These are phyloP conservation scores for Penstemon barbatus DNA, from an alignment of 257 asterid species.

Conservation along the genomic window DNA sequence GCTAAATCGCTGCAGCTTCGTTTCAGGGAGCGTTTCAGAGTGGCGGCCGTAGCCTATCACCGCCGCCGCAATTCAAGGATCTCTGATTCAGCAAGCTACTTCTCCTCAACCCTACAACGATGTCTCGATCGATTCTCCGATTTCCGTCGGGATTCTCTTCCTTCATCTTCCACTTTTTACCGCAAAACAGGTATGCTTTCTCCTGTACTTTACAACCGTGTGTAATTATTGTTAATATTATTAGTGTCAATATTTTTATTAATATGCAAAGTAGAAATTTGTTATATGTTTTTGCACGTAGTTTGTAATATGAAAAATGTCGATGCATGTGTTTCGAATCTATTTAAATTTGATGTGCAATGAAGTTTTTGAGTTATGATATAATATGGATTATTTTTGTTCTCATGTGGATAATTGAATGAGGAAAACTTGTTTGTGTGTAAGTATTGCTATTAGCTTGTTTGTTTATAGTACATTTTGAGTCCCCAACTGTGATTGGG, in stretches of 20 bases:
- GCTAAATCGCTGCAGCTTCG: slow-evolving; percentile 70
- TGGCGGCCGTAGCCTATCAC: slow-evolving; percentile 67
- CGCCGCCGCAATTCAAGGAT: slow-evolving; percentile 46
- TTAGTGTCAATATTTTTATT: not conserved
- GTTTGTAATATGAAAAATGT: not conserved
- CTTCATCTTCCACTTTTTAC: slow-evolving; percentile 67
- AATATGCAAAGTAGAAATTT: not conserved
- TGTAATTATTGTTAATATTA: not conserved
- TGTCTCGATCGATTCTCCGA: slow-evolving; percentile 68
- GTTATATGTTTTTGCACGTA: not conserved
- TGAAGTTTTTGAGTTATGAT: too few species aligned
- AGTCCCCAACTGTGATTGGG: too few species aligned
- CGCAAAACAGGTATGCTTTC: slow-evolving; percentile 60
- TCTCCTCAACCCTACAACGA: slow-evolving; percentile 53
- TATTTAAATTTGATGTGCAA: not conserved
- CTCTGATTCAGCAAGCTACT: slow-evolving; percentile 41
- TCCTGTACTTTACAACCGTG: not conserved
- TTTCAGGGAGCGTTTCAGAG: slow-evolving; percentile 73
- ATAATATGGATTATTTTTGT: too few species aligned
- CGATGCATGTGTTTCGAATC: not conserved
- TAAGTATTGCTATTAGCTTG: too few species aligned
- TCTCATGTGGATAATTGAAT: too few species aligned
- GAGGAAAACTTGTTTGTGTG: not conserved
- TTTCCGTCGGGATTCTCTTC: slow-evolving; percentile 66
- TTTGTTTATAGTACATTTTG: too few species aligned